Evolutionary conservation across 2,329 filamentous ascomycete species (phyloP).

Genomic region (Mycocentrospora acerina): DNA sequence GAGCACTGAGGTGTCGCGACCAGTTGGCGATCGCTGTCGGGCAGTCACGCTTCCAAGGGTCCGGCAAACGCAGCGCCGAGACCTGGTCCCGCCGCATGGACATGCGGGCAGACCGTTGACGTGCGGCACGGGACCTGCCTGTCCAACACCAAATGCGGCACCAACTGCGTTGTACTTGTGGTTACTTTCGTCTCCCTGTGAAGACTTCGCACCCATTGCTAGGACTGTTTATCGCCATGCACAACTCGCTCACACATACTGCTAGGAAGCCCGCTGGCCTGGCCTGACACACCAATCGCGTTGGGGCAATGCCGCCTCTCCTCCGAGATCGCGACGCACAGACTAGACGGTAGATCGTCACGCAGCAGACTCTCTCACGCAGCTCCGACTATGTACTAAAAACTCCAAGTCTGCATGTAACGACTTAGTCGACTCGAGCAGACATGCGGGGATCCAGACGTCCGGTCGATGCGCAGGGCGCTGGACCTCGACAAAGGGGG

Average conservation of each 20-base stretch:
- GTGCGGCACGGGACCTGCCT: background rate
- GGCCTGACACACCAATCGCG: constrained; percentile 28
- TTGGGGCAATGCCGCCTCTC: constrained; percentile 26
- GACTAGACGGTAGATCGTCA: constrained; percentile 5
- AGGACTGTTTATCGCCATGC: too few species aligned
- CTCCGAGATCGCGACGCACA: constrained; percentile 16
- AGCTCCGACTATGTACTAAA: too few species aligned
- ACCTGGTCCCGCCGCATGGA: constrained; percentile 6
- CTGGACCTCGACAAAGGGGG: background rate
- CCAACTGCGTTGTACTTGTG: too few species aligned
- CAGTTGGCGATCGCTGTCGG: constrained; percentile 22
- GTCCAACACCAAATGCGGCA: too few species aligned
- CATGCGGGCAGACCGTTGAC: constrained; percentile 2
- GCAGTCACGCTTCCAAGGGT: constrained; percentile 27
- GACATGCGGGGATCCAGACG: too few species aligned
- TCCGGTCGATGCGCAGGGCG: background rate
- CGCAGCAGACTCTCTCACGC: too few species aligned
- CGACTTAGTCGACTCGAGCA: too few species aligned
- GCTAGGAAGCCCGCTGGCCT: background rate
- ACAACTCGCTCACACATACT: too few species aligned
- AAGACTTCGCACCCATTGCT: too few species aligned
- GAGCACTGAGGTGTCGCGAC: constrained; percentile 15
- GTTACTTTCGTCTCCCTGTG: too few species aligned
- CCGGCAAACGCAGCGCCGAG: constrained; percentile 21
- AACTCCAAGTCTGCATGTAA: too few species aligned